Percentiles rank a stretch among this genome's conserved stretches.
Evolutionary conservation across 768 basidiomycete species (phyloP).

Genomic region (Tulasnella sp.): DNA sequence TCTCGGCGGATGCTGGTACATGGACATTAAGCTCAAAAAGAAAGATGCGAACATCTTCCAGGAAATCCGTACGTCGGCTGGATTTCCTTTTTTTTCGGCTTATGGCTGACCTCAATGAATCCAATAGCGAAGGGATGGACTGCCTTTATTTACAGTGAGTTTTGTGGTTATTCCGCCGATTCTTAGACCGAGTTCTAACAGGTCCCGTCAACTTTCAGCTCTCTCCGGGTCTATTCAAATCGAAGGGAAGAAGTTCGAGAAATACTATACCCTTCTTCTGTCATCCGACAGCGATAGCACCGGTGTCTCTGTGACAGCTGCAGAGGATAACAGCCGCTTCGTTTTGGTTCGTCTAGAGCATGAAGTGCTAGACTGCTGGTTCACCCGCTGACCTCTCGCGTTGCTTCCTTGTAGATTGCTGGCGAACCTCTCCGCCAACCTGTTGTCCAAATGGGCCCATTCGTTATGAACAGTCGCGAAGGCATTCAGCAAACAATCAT

Average conservation of each 20-base stretch:
- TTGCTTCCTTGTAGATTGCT: conserved; percentile 49
- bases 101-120: not conserved
- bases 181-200: not conserved
- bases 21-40: conserved; percentile 67
- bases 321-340: conserved; percentile 62
- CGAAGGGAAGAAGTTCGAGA: conserved; percentile 38
- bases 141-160: conserved; percentile 75
- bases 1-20: conserved; percentile 91
- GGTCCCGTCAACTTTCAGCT: not conserved
- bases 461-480: conserved; percentile 71
- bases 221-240: conserved; percentile 44
- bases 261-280: conserved; percentile 79
- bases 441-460: conserved; percentile 83
- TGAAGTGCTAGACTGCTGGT: not conserved
- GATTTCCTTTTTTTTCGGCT: not conserved
- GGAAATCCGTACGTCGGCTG: conserved; percentile 58
- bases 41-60: conserved; percentile 68
- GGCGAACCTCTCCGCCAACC: conserved; percentile 87
- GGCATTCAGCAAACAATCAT: conserved; percentile 78
- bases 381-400: not conserved
- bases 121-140: conserved; percentile 76
- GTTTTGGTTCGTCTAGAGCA: conserved; percentile 51
- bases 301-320: conserved; percentile 63
- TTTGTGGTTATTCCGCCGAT: not conserved
- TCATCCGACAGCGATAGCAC: conserved; percentile 55